Percentiles rank a stretch among this genome's conserved stretches.
Evolutionary conservation across 2,329 filamentous ascomycete genomes (phyloP).

Genomic region (Trichocomaceae sp.): DNA sequence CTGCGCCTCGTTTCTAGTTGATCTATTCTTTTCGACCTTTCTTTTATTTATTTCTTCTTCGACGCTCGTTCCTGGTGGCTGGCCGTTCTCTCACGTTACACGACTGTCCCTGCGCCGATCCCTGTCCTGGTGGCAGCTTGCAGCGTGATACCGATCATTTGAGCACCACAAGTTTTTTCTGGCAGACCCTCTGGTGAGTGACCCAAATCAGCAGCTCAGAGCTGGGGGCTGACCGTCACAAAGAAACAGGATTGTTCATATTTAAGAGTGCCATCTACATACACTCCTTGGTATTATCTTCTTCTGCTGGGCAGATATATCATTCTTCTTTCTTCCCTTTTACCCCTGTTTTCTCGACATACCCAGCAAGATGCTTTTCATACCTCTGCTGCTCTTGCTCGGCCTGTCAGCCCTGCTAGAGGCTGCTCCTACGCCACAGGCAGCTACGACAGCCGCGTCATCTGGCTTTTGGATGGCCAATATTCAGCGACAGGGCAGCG

Average conservation of each 20-base stretch:
- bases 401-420: constrained; percentile 22
- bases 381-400: constrained; percentile 28
- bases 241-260: background rate
- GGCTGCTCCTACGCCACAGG: constrained; percentile 26
- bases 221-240: background rate
- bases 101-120: background rate
- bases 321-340: background rate
- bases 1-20: background rate
- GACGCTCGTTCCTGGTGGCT: constrained; percentile 9
- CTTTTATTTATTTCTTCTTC: background rate
- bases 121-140: constrained; percentile 12
- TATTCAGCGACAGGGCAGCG: constrained; percentile 62
- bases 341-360: too few relatives aligned
- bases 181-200: background rate
- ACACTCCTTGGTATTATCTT: constrained; percentile 4
- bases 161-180: background rate
- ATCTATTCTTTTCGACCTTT: background rate
- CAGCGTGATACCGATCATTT: background rate
- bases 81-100: constrained; percentile 5
- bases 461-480: constrained; percentile 65
- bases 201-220: background rate
- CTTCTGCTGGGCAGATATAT: constrained; percentile 12
- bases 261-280: background rate
- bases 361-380: constrained; percentile 10
- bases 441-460: constrained; percentile 14